Conservation (phyloP, 257 asterid genomes). For the Leonotis leonurus region DNA sequence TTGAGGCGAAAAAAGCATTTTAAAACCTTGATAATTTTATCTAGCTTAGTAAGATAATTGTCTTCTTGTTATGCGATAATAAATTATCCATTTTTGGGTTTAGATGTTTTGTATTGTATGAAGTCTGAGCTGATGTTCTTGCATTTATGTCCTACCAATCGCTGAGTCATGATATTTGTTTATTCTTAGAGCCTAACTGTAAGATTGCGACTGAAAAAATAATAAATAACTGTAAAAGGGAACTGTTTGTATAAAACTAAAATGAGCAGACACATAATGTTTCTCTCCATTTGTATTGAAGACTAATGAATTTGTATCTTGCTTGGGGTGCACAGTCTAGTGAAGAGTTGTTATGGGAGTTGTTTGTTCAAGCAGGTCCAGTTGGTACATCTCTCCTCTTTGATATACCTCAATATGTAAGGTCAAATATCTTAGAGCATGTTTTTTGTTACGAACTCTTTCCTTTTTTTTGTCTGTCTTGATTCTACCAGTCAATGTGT, state of each 20-base stretch:
- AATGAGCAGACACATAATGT: neutral
- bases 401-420: neutral
- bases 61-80: neutral
- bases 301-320: neutral
- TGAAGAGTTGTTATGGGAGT: conserved; percentile 89
- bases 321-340: conserved; percentile 45
- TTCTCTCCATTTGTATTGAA: neutral
- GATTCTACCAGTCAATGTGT: conserved; percentile 63
- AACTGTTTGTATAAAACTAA: neutral
- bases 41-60: too few relatives aligned
- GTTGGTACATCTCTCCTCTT: conserved; percentile 53
- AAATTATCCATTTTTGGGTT: too few relatives aligned
- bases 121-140: too few relatives aligned
- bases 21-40: too few relatives aligned
- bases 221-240: too few relatives aligned
- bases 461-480: neutral
- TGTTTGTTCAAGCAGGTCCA: conserved; percentile 96
- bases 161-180: too few relatives aligned
- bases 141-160: too few relatives aligned
- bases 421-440: neutral
- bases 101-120: too few relatives aligned
- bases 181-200: too few relatives aligned
- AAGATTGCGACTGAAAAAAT: too few relatives aligned
- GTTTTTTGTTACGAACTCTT: neutral
- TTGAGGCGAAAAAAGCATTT: too few relatives aligned